phyloP scores from a whole-genome alignment of 2,329 filamentous ascomycete genomes.

The Aureobasidium sp. region DNA sequence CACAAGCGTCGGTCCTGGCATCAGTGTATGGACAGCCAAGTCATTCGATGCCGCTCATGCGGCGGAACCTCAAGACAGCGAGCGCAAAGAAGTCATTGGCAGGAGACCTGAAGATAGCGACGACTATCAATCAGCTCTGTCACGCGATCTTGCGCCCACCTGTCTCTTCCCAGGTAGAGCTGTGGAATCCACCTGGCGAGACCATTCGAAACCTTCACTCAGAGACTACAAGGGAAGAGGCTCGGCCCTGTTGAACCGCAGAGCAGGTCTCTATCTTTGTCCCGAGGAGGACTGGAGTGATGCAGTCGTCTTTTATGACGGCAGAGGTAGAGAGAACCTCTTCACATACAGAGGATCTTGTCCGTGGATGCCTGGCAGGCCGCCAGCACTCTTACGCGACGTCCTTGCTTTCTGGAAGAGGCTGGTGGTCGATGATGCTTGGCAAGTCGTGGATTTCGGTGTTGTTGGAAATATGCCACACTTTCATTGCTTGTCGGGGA shows the following conservation, averaged over 20 bases:
- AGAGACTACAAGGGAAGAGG: background rate
- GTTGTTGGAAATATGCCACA: background rate
- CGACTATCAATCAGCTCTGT: background rate
- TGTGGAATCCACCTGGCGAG: background rate
- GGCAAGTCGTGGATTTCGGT: background rate
- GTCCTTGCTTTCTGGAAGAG: background rate
- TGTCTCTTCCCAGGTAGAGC: background rate
- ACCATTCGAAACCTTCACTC: background rate
- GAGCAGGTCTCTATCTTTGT: background rate
- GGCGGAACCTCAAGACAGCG: background rate
- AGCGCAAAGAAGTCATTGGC: background rate
- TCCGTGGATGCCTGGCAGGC: background rate
- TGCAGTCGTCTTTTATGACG: background rate
- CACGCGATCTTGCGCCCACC: background rate
- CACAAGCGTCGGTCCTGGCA: background rate
- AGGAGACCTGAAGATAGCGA: background rate
- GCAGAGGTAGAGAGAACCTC: background rate
- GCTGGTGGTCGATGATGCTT: background rate
- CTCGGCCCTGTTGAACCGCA: background rate
- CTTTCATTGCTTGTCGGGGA: background rate
- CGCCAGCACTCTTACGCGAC: background rate
- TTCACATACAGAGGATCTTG: background rate
- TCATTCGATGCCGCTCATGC: background rate
- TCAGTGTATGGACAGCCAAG: background rate
- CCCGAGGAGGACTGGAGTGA: background rate